Evolutionary conservation across 2,329 filamentous ascomycete species (phyloP).

Genomic region (Emmonsiellopsis sp.): DNA sequence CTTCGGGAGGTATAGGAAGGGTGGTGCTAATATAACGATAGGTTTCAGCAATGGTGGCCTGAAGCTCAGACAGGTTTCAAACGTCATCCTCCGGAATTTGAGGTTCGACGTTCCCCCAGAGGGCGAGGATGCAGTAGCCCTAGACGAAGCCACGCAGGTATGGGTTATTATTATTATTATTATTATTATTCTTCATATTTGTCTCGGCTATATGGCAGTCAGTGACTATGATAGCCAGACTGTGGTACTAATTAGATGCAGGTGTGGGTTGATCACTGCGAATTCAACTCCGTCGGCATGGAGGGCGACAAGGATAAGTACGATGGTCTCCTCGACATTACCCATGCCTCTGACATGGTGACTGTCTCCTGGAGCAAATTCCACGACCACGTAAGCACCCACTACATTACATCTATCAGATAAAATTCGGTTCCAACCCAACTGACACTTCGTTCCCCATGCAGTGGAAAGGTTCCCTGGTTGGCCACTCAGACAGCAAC

Average conservation of each 20-base stretch:
- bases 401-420: not conserved
- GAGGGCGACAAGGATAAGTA: conserved; percentile 36
- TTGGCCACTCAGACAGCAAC: conserved; percentile 21
- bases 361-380: conserved; percentile 38
- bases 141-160: conserved; percentile 41
- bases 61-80: conserved; percentile 36
- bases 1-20: not conserved
- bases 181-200: too few relatives aligned
- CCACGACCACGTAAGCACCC: conserved; percentile 29
- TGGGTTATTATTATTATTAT: too few relatives aligned
- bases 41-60: conserved; percentile 29
- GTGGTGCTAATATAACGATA: conserved; percentile 27
- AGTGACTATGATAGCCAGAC: too few relatives aligned
- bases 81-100: conserved; percentile 37
- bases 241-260: too few relatives aligned
- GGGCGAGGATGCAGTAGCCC: conserved; percentile 44
- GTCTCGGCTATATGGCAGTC: too few relatives aligned
- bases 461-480: conserved; percentile 15
- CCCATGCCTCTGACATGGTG: conserved; percentile 36
- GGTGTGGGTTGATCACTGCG: conserved; percentile 42
- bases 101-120: conserved; percentile 42
- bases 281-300: conserved; percentile 30
- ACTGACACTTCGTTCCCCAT: not conserved
- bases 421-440: not conserved
- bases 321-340: conserved; percentile 27